Percentiles rank a stretch among this genome's conserved stretches.
Evolutionary conservation across 495 filamentous ascomycete species (phyloP).

Genomic region (Aspergillus haitiensis): DNA sequence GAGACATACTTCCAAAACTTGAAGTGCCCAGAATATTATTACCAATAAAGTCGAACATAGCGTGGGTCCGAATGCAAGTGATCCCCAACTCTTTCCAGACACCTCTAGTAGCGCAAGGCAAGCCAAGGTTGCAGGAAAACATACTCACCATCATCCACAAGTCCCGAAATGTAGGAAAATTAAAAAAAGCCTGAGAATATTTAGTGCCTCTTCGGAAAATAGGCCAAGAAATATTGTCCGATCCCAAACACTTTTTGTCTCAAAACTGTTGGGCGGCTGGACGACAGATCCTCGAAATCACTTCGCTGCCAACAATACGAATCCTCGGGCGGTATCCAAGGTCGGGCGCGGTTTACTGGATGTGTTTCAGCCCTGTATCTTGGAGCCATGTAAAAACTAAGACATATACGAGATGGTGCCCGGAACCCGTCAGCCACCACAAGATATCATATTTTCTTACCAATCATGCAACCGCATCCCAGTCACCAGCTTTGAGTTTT

Average conservation of each 20-base stretch:
- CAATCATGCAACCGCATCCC: background rate
- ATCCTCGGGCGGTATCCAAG: background rate
- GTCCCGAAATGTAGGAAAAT: too few species aligned
- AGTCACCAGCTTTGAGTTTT: background rate
- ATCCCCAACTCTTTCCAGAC: too few species aligned
- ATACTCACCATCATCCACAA: too few species aligned
- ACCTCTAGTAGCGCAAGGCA: too few species aligned
- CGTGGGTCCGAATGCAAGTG: too few species aligned
- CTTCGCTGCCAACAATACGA: background rate
- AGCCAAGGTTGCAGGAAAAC: too few species aligned
- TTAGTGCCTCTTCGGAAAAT: too few species aligned
- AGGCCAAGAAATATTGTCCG: background rate
- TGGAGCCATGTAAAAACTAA: background rate
- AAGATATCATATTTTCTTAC: background rate
- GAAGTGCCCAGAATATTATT: too few species aligned
- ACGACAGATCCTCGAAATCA: background rate
- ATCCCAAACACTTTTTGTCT: background rate
- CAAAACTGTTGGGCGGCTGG: background rate
- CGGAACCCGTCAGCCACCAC: background rate
- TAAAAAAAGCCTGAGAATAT: too few species aligned
- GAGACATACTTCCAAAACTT: too few species aligned
- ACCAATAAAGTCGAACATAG: too few species aligned
- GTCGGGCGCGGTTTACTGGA: background rate
- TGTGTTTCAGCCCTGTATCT: background rate
- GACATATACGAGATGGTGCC: slow-evolving; percentile 4